These are phyloP conservation scores for Lactuca saligna DNA, from an alignment of 129 eudicot genomes.

Conservation along the genomic window DNA sequence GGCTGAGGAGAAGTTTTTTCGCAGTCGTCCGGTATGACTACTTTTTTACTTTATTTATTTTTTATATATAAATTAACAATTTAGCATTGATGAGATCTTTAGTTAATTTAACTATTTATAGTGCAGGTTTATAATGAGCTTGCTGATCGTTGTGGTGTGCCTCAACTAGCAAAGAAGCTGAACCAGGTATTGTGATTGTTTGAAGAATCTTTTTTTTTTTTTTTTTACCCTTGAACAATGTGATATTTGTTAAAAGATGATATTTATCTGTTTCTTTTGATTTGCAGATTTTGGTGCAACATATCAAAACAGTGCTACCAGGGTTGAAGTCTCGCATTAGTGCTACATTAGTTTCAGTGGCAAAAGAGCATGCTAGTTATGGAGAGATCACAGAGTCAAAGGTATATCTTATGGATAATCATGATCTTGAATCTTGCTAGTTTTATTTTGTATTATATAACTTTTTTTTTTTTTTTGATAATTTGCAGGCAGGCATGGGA, in stretches of 20 bases:
- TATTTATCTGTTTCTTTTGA: neutral
- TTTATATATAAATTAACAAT: neutral
- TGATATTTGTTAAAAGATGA: constrained; percentile 9
- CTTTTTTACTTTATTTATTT: too few relatives aligned
- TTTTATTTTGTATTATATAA: neutral
- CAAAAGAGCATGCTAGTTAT: constrained; percentile 94
- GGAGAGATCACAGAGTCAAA: constrained; percentile 92
- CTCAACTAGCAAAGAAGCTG: constrained; percentile 92
- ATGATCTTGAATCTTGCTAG: constrained; percentile 2
- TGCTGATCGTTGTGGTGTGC: constrained; percentile 95
- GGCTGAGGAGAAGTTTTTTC: constrained; percentile 98
- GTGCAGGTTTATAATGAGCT: constrained; percentile 82
- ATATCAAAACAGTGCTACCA: constrained; percentile 71
- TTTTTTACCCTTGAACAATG: neutral
- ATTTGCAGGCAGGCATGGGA: constrained; percentile 81
- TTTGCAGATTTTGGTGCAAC: constrained; percentile 67
- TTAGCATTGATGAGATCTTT: neutral
- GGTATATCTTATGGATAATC: constrained; percentile 25
- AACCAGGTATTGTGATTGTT: constrained; percentile 63
- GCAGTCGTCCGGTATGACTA: constrained; percentile 77
- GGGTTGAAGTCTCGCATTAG: constrained; percentile 76
- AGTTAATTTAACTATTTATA: constrained; percentile 12
- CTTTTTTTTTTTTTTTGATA: neutral
- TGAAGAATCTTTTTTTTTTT: neutral
- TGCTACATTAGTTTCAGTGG: constrained; percentile 63